phyloP scores from a whole-genome alignment of 192 early-diverging fungal genomes.

The Podochytrium sp. region DNA sequence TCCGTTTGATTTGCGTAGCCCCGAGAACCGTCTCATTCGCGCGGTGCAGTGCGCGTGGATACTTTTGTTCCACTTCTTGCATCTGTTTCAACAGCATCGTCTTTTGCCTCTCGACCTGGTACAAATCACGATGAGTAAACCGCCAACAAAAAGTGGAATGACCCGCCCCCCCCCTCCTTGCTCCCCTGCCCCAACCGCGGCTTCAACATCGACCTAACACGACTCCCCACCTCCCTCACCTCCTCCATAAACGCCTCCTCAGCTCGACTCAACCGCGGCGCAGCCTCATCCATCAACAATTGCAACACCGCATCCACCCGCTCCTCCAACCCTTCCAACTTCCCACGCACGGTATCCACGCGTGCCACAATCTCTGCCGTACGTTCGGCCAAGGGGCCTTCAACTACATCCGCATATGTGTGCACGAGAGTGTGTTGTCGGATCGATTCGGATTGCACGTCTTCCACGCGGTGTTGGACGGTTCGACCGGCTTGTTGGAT shows the following conservation, averaged over 20 bases:
- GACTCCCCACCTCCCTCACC: constrained; percentile 21
- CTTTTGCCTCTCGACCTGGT: constrained; percentile 16
- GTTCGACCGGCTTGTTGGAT: not conserved
- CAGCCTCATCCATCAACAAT: constrained; percentile 8
- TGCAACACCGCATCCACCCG: constrained; percentile 24
- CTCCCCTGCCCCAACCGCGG: constrained; percentile 23
- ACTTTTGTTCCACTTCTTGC: not conserved
- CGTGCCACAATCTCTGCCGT: not conserved
- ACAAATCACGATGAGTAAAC: not conserved
- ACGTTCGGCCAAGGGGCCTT: not conserved
- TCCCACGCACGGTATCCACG: not conserved
- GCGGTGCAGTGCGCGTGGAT: too few species aligned
- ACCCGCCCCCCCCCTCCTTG: too few species aligned
- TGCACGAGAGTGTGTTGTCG: not conserved
- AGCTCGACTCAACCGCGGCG: constrained; percentile 14
- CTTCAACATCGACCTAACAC: constrained; percentile 23
- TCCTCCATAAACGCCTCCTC: constrained; percentile 23
- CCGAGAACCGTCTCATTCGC: not conserved
- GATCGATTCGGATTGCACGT: constrained; percentile 20
- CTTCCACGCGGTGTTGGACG: constrained; percentile 20
- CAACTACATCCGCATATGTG: constrained; percentile 7
- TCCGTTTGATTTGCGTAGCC: not conserved
- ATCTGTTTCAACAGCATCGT: constrained; percentile 17
- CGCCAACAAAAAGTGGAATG: not conserved
- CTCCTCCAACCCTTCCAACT: not conserved